A percentile compares a stretch with the other conserved stretches of the same genome.
Evolutionary conservation across 2,329 filamentous ascomycete genomes (phyloP).

Genomic region (Moelleriella libera): DNA sequence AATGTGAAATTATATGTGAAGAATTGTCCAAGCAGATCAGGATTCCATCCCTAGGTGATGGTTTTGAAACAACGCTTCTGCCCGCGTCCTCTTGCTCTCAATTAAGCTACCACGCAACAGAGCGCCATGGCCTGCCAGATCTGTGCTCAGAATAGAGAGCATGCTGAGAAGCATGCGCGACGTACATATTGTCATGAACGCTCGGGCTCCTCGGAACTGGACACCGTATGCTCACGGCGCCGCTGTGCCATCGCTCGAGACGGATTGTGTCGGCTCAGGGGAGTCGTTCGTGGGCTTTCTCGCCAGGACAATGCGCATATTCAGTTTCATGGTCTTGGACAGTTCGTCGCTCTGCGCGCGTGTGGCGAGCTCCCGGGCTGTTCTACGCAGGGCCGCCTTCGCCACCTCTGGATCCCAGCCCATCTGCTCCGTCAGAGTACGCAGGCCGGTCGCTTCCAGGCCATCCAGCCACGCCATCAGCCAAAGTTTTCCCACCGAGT

Average conservation of each 20-base stretch:
- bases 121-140: too few relatives aligned
- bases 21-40: too few relatives aligned
- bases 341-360: slow-evolving; percentile 31
- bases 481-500: slow-evolving; percentile 37
- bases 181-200: too few relatives aligned
- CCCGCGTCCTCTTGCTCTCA: too few relatives aligned
- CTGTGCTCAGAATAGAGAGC: too few relatives aligned
- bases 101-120: too few relatives aligned
- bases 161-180: too few relatives aligned
- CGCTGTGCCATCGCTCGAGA: not conserved
- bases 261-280: not conserved
- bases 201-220: too few relatives aligned
- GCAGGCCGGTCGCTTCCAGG: slow-evolving; percentile 32
- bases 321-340: slow-evolving; percentile 28
- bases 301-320: slow-evolving; percentile 32
- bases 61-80: too few relatives aligned
- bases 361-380: slow-evolving; percentile 31
- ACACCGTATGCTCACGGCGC: not conserved
- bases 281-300: slow-evolving; percentile 29
- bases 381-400: slow-evolving; percentile 28
- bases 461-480: slow-evolving; percentile 35
- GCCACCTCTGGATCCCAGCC: slow-evolving; percentile 36
- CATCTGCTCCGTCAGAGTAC: slow-evolving; percentile 37
- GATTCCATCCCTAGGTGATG: too few relatives aligned
- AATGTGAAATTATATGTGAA: too few relatives aligned